phyloP scores from a whole-genome alignment of 805 yeast genomes.

The Yarrowia hollandica region DNA sequence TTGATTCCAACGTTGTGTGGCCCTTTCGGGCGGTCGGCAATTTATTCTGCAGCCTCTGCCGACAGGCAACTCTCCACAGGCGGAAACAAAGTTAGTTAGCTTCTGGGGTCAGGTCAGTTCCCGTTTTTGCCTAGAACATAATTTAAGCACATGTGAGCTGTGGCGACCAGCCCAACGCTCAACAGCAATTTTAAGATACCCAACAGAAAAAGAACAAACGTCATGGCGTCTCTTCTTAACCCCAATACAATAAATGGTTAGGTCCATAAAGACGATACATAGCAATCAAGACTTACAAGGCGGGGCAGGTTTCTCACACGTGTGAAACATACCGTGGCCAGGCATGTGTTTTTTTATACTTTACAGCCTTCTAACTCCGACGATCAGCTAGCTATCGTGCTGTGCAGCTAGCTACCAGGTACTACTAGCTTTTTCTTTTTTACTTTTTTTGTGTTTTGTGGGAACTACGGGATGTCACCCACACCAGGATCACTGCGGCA shows the following conservation, averaged over 20 bases:
- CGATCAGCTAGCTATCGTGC: no score
- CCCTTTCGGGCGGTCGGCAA: conserved; percentile 9
- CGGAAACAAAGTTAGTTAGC: background rate
- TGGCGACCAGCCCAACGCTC: conserved; percentile 12
- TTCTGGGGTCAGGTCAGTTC: background rate
- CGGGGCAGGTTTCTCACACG: no score
- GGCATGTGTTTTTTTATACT: no score
- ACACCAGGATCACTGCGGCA: conserved; percentile 1
- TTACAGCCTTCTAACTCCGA: no score
- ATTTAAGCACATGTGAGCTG: conserved; percentile 6
- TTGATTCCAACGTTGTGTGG: conserved; percentile 4
- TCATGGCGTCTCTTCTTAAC: background rate
- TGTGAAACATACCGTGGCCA: no score
- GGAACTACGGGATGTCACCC: background rate
- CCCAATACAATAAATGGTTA: no score
- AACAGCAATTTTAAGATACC: conserved; percentile 3
- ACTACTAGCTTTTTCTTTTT: no score
- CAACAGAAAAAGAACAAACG: conserved; percentile 15
- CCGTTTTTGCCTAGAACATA: background rate
- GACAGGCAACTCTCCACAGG: background rate
- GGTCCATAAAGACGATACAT: no score
- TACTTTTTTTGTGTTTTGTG: no score
- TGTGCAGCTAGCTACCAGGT: no score
- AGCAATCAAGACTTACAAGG: no score
- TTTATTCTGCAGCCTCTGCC: background rate